Base-by-base conservation (phyloP, 257 asterid genomes). In the Fraxinus cuspidata region DNA sequence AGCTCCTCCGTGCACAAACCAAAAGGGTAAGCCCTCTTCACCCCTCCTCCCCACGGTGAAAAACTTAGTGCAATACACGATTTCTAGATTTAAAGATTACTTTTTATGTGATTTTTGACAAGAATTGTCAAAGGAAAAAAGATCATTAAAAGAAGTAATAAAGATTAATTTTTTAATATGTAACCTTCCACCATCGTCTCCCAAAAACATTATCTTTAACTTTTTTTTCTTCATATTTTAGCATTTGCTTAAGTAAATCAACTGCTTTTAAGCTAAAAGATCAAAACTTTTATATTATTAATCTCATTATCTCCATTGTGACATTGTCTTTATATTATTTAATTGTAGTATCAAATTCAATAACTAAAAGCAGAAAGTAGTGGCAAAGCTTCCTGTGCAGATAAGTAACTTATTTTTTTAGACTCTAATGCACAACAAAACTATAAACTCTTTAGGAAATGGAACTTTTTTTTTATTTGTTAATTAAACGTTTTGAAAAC, bases 1-100 rank as follows among this genome's bases (percentile, higher is more conserved):
- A 84, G 4, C 82, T 91, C 73, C 90, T 91, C 82, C 88, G 75
- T 15, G 74, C 92, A 65, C 84, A 70, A 27, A 27, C 80, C 81
- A 85, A 78, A 85, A 85, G 83, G 89, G 97, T 89, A 58, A 58
- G 66, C 31, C 16, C 1, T 42, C 16, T 42, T 15, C 18, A 9
- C 15, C 31, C 19, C 25, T 38, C 65, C 47, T 28, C 56, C 47
- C 31, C n/a, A 11, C n/a, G 3, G 8, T 6, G 21, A 15, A 21
- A 18, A 53, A 38, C 47, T 11, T 9, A 9, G 47, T 9, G 16
- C 47, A 9, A 10, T 40, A 40, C 47, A 51, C 0, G 2, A 19
- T 58, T 58, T 21, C 28, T 29, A 58, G 66, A 58, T 56, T 56
- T n/a, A 56, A 56, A 56, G 65, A 8, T 31, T 19, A 25, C 47